Evolutionary conservation across 371 early-diverging fungal genomes (phyloP).

Genomic region (Mortierella sp.): DNA sequence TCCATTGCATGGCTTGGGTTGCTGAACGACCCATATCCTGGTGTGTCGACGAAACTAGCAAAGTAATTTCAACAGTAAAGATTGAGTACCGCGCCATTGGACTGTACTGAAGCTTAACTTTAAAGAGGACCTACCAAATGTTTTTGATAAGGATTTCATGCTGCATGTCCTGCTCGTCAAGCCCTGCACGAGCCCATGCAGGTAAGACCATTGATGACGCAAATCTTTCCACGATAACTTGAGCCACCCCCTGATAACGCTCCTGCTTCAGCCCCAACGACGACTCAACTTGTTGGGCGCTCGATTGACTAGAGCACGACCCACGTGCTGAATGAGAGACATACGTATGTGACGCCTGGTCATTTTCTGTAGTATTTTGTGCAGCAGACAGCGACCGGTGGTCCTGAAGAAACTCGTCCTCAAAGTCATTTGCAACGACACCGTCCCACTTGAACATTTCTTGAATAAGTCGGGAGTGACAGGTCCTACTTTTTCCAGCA

Average conservation of each 20-base stretch:
- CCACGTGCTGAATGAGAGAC: conserved; percentile 1
- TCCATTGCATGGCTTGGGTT: conserved; percentile 36
- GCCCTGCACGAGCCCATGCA: conserved; percentile 42
- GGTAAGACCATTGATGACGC: conserved; percentile 47
- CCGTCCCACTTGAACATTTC: conserved; percentile 42
- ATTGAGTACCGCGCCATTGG: too few relatives aligned
- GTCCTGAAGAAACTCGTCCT: conserved; percentile 39
- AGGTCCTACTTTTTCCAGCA: conserved; percentile 18
- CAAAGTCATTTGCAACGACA: conserved; percentile 44
- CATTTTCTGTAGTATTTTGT: neutral
- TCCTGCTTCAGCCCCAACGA: conserved; percentile 6
- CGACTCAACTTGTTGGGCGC: neutral
- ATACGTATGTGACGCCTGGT: neutral
- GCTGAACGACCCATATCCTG: conserved; percentile 35
- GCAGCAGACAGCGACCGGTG: neutral
- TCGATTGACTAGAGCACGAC: conserved; percentile 7
- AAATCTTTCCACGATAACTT: conserved; percentile 28
- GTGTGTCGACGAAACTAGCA: conserved; percentile 30
- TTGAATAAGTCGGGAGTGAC: conserved; percentile 28
- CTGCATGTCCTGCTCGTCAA: conserved; percentile 36
- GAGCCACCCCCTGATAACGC: conserved; percentile 5
- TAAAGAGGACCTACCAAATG: conserved; percentile 27
- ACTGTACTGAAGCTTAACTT: neutral
- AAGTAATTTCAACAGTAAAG: neutral
- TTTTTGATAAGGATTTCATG: conserved; percentile 51